phyloP scores from a whole-genome alignment of 2,329 filamentous ascomycete genomes.

The Fusarium bulbicola region DNA sequence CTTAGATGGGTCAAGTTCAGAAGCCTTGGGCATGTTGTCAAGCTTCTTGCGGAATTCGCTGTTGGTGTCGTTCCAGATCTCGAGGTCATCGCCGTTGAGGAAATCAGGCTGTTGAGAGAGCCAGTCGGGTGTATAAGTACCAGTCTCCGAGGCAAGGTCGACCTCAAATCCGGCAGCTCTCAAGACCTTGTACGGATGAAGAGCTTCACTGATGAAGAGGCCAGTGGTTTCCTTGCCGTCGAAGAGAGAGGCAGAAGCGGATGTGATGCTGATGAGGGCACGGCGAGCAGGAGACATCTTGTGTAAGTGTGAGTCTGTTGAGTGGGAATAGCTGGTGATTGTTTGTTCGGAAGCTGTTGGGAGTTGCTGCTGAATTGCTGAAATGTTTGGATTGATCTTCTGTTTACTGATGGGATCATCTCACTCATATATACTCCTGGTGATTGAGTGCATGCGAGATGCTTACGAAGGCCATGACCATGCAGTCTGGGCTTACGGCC shows the following conservation, averaged over 20 bases:
- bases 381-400: not conserved
- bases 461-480: not conserved
- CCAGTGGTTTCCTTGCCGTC: slow-evolving; percentile 12
- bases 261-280: slow-evolving; percentile 22
- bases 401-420: not conserved
- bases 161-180: slow-evolving; percentile 10
- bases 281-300: slow-evolving; percentile 16
- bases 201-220: slow-evolving; percentile 4
- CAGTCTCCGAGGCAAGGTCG: slow-evolving; percentile 6
- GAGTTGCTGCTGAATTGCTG: not conserved
- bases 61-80: slow-evolving; percentile 49
- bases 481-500: not conserved
- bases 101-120: slow-evolving; percentile 14
- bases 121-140: slow-evolving; percentile 7
- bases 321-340: not conserved
- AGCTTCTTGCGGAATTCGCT: slow-evolving; percentile 57
- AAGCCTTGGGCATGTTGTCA: slow-evolving; percentile 52
- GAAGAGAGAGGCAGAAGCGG: slow-evolving; percentile 16
- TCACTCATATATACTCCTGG: not conserved
- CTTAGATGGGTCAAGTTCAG: slow-evolving; percentile 37
- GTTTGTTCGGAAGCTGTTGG: not conserved
- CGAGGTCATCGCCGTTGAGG: slow-evolving; percentile 9
- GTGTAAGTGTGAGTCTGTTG: not conserved
- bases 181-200: slow-evolving; percentile 11
- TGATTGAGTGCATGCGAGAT: not conserved